Evolutionary conservation across 1,284 basidiomycete genomes (phyloP), one percentile per base, ranked within the genome.

Genomic region (Cryptococcus wingfieldii): DNA sequence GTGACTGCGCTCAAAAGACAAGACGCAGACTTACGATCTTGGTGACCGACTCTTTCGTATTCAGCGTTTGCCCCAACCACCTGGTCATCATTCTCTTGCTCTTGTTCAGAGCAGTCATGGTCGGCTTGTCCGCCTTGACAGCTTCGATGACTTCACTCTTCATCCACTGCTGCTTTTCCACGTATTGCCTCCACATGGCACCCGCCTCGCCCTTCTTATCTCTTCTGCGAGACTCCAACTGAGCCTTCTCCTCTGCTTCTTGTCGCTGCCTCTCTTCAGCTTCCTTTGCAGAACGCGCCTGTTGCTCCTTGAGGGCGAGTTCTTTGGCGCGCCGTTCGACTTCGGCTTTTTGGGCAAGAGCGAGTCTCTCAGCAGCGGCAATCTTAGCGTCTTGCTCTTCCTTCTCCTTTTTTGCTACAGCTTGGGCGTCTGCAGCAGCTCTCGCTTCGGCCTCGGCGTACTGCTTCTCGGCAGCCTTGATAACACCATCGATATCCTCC

Each of bases 11-110:
- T 4, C 37, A 45, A 38, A 16, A 2, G n/a, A 4, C 14, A 4
- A 12, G 19, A 7, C 54, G 53, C 67, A 42, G 67, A 66, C 68
- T 60, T 41, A 69, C 58, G 27, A 81, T 87, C 69, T 76, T 90
- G 85, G 79, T 61, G 47, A 94, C 89, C n/a, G 85, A 50, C 23
- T 81, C 41, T 81, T 72, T 2, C 78, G 66, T 88, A 65, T 91
- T 90, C 12, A 91, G 93, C 38, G 98, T 79, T 74, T 98, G 95
- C 1, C 94, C 92, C 39, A 98, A 83, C 70, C 90, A 91, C 31
- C 90, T 88, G 2, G 86, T 92, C 54, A 98, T 93, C 67, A 87
- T 82, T 48, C 94, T 84, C 58, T 95, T 89, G 38, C 84, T 81
- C 47, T 71, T 69, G 58, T 78, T 79, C 65, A 80, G 78, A n/a